These are phyloP conservation scores for Venturia aucupariae DNA, from an alignment of 2,329 filamentous ascomycete species.

Conservation along the genomic window DNA sequence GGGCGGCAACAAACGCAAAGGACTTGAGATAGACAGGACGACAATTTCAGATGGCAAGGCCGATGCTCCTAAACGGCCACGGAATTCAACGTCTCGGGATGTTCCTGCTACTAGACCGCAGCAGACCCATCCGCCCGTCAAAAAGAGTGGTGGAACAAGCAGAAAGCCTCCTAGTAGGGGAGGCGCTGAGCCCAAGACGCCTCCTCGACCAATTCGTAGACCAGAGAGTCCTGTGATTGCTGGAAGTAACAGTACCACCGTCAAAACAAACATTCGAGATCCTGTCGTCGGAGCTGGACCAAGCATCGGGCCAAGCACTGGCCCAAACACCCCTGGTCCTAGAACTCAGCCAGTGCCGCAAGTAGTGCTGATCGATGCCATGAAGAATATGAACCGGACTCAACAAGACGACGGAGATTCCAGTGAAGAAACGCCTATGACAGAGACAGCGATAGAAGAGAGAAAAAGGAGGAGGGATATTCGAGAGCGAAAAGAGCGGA, in stretches of 20 bases:
- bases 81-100: not conserved
- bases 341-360: not conserved
- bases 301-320: too few relatives aligned
- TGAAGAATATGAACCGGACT: not conserved
- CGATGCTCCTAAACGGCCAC: not conserved
- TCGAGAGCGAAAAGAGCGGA: not conserved
- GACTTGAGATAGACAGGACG: not conserved
- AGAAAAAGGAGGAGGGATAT: not conserved
- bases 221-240: not conserved
- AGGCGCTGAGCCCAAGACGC: not conserved
- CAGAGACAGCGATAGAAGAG: not conserved
- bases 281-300: not conserved
- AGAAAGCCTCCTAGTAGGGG: not conserved
- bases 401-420: not conserved
- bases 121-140: not conserved
- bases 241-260: not conserved
- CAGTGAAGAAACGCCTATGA: not conserved
- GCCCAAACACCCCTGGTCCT: not conserved
- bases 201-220: not conserved
- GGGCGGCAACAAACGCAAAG: not conserved
- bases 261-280: not conserved
- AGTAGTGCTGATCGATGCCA: not conserved
- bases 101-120: not conserved
- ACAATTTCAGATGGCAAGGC: not conserved
- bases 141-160: not conserved